Evolutionary conservation across 2,329 filamentous ascomycete species (phyloP), one percentile per base, ranked within the genome.

Genomic region (Leptographium radiaticola): DNA sequence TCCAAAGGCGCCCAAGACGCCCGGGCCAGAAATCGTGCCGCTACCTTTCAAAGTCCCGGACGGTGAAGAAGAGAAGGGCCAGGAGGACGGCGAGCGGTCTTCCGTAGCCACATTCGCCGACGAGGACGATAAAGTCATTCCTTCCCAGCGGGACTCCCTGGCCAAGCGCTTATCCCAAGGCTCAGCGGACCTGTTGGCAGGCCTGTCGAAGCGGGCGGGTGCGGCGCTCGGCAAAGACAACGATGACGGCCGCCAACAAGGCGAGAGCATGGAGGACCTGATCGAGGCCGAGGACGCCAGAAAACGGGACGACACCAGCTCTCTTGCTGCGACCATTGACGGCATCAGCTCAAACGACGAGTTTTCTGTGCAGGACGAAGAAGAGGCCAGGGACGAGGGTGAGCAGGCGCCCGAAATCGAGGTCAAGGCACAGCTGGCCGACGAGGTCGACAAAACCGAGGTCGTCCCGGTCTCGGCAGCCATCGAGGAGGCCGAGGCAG

Each of bases 101-200:
- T 87, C 86, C 2, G 73, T 87, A 20, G 87, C 84, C 4, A 86
- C 86, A 0, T 76, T 84, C 61, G 83, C 84, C 16, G 83, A 85
- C 54, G 70, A 75, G 36, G 75, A 82, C 33, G 74, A 75, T 12
- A 74, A 75, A n/a, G 62, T 18, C n/a, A 66, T 12, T 56, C 53
- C 49, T 59, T 46, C 54, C 3, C 44, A 64, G 52, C 66, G 68
- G 25, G 62, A 63, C 15, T 73, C 74, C 4, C 58, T 74, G 18
- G 72, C 71, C 6, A 74, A 75, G 50, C 71, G 73, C 18, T 63
- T 79, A 2, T 80, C 79, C 1, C 68, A 66, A 13, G 67, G 70
- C 49, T 78, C 78, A 2, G 66, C 61, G 13, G 67, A 70, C 31
- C 55, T 76, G 10, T 60, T 77, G n/a, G 65, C 69, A 43, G 71